Conservation (phyloP, 2,329 filamentous ascomycete genomes). For the Chlorencoelia australis region DNA sequence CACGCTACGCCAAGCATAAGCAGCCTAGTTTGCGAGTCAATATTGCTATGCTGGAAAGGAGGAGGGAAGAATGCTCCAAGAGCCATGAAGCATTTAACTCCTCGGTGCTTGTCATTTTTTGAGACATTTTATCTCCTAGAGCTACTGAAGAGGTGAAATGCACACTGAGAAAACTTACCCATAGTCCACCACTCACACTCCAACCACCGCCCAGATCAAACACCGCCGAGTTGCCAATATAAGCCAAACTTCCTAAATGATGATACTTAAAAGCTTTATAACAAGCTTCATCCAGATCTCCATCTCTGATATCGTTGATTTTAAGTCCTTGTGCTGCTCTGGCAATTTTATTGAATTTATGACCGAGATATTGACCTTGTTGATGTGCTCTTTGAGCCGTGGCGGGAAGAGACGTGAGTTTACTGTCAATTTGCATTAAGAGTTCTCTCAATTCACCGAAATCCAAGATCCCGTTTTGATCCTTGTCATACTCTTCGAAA, state of each 20-base stretch:
- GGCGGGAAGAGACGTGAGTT: slow-evolving; percentile 86
- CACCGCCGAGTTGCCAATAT: slow-evolving; percentile 91
- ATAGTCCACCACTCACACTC: slow-evolving; percentile 70
- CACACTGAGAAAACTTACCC: no score
- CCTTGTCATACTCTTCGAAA: slow-evolving; percentile 85
- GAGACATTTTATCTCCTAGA: no score
- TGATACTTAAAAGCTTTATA: slow-evolving; percentile 94
- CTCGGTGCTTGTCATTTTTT: no score
- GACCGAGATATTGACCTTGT: slow-evolving; percentile 84
- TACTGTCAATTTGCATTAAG: slow-evolving; percentile 83
- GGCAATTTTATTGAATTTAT: slow-evolving; percentile 89
- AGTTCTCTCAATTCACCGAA: slow-evolving; percentile 87
- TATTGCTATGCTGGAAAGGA: no score
- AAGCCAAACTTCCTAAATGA: slow-evolving; percentile 85
- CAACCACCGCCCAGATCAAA: slow-evolving; percentile 78
- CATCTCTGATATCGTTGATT: slow-evolving; percentile 75
- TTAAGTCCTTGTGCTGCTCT: slow-evolving; percentile 63
- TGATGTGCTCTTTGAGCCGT: slow-evolving; percentile 95
- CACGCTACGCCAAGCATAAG: slow-evolving; percentile 91
- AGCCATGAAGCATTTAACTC: no score
- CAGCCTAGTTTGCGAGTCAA: no score
- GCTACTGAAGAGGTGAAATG: no score
- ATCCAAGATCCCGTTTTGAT: slow-evolving; percentile 86
- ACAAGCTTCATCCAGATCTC: slow-evolving; percentile 81
- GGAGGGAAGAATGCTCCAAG: no score